Percentiles rank a stretch among this genome's conserved stretches.
Conservation (phyloP, 345 rosid species). For the Eucalyptus victrix region DNA sequence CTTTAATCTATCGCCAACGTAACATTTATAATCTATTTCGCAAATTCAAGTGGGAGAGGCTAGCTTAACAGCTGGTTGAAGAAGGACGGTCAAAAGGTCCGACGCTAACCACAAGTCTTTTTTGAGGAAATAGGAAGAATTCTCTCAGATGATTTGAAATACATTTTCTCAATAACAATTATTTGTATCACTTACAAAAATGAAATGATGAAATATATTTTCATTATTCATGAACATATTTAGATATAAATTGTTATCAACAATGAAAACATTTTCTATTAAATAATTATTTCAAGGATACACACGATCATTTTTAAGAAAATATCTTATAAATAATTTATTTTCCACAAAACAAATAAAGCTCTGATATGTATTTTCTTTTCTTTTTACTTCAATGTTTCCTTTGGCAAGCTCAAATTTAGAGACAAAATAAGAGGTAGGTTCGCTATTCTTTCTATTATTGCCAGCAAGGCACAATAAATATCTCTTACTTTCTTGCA, state of each 20-base stretch:
- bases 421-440: slow-evolving; percentile 20
- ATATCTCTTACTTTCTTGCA: background rate
- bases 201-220: too few species aligned
- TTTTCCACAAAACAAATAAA: too few species aligned
- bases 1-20: background rate
- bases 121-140: background rate
- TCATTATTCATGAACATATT: too few species aligned
- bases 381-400: background rate
- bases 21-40: background rate
- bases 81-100: background rate
- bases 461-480: background rate
- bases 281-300: background rate
- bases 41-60: background rate
- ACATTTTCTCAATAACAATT: background rate
- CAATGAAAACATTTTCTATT: too few species aligned
- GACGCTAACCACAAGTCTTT: background rate
- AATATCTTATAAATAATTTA: too few species aligned
- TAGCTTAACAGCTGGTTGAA: background rate
- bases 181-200: background rate
- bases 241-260: too few species aligned
- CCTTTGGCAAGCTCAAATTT: slow-evolving; percentile 25
- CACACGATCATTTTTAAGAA: too few species aligned
- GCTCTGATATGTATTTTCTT: background rate
- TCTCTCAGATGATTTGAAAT: too few species aligned
- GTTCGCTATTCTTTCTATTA: background rate